Evolutionary conservation across 176 grass and related monocot species (phyloP), one percentile per base, ranked within the genome.

Genomic region (Eremochloa ophiuroides): DNA sequence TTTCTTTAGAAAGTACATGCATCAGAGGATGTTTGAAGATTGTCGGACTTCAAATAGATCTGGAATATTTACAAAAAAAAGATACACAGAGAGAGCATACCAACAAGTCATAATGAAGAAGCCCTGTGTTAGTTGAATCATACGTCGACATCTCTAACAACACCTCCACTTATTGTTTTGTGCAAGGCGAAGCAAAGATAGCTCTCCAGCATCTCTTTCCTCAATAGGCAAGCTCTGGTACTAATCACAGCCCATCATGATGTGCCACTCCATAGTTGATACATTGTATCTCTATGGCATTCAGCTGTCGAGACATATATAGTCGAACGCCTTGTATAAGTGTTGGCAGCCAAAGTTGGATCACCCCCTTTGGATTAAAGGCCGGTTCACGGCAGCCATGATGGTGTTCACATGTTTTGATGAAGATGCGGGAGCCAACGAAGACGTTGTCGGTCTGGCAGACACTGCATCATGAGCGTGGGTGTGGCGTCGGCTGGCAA

Each of bases 61-160:
- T 7, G 15, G 16, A 15, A 48, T 18, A 48, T 48, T 48, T 48
- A 48, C 46, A 48, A 48, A 48, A 47, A 48, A 62, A n/a, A n/a
- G 26, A 25, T 3, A 33, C 39, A 26, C 2, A 40, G 38, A 48
- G 20, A 74, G 30, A 89, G 12, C 75, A 69, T 95, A 99, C 96
- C 96, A 90, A 87, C 93, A 99, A 75, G 88, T 82, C 86, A 91
- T 88, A 79, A 81, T 91, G 76, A 91, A 89, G 82, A 88, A 93
- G 23, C 87, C 90, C 12, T 89, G 75, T 73, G 90, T 74, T 26
- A 83, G 88, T 48, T 99, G 93, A 61, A 93, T 86, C 93, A 93
- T 95, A 73, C 69, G 80, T 58, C 63, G 85, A 30, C 96, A 99
- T 22, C 85, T 83, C 35, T 90, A 87, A 48, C 93, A 99, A 10